Percentiles rank a stretch among this genome's conserved stretches.
Evolutionary conservation across 1,284 basidiomycete genomes (phyloP).

Genomic region (Trametes pubescens): DNA sequence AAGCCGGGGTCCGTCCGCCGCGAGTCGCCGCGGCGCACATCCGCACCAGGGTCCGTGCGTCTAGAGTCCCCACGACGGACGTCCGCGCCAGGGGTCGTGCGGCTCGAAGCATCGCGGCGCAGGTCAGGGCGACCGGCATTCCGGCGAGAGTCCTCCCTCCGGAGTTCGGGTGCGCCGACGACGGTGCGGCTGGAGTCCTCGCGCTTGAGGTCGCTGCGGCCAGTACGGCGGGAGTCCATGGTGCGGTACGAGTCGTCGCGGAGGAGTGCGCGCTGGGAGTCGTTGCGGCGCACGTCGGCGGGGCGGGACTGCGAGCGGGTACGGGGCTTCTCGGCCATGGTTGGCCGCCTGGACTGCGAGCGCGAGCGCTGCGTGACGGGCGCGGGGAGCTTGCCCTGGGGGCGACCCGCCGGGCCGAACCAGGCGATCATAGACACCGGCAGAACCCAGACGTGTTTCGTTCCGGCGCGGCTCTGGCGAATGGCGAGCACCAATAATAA

Average conservation of each 20-base stretch:
- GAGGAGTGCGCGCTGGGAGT: slow-evolving; percentile 33
- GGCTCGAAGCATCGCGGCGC: slow-evolving; percentile 30
- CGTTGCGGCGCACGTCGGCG: slow-evolving; percentile 33
- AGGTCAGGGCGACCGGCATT: slow-evolving; percentile 17
- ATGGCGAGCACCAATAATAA: slow-evolving; percentile 70
- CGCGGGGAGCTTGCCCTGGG: slow-evolving; percentile 41
- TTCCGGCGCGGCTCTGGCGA: slow-evolving; percentile 68
- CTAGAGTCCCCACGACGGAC: slow-evolving; percentile 27
- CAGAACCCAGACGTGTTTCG: slow-evolving; percentile 75
- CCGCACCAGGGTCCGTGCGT: slow-evolving; percentile 21
- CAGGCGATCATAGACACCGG: slow-evolving; percentile 77
- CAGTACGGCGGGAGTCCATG: slow-evolving; percentile 25
- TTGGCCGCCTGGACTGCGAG: slow-evolving; percentile 38
- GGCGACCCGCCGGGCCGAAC: slow-evolving; percentile 54
- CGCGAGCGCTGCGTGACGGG: slow-evolving; percentile 46
- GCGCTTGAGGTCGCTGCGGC: slow-evolving; percentile 20
- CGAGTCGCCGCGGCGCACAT: slow-evolving; percentile 18
- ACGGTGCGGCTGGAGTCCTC: slow-evolving; percentile 24
- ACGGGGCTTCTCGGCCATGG: slow-evolving; percentile 28
- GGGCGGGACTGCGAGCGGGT: slow-evolving; percentile 27
- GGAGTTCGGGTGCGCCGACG: slow-evolving; percentile 5
- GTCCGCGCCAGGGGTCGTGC: slow-evolving; percentile 23
- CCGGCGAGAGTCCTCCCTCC: slow-evolving; percentile 23
- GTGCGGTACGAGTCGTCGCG: slow-evolving; percentile 33
- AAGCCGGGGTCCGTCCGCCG: slow-evolving; percentile 17